These are phyloP conservation scores for Aspergillus vadensis DNA, from an alignment of 2,329 filamentous ascomycete genomes.

Conservation along the genomic window DNA sequence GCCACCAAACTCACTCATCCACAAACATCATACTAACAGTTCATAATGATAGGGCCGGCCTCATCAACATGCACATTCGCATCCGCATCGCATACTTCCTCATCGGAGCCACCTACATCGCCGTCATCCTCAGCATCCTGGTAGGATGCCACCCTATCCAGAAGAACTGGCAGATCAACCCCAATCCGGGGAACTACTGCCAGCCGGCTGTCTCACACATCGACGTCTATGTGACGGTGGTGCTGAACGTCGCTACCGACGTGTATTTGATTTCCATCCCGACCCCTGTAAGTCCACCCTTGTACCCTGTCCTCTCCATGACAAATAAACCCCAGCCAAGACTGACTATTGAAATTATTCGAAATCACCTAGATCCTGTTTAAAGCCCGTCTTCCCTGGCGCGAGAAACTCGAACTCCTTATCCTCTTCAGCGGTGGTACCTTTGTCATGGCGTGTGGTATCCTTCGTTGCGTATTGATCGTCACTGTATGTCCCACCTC, in stretches of 20 bases:
- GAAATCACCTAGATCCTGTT: conserved; percentile 51
- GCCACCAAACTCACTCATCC: neutral
- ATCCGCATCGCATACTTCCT: conserved; percentile 56
- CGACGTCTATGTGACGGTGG: conserved; percentile 55
- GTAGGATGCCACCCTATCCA: conserved; percentile 56
- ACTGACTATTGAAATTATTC: no score
- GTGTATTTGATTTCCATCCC: conserved; percentile 63
- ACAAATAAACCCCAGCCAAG: neutral
- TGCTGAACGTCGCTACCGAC: conserved; percentile 59
- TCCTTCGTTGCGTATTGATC: conserved; percentile 58
- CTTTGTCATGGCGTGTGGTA: conserved; percentile 58
- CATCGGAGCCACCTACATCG: conserved; percentile 53
- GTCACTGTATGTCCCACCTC: conserved; percentile 37
- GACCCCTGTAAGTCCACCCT: conserved; percentile 48
- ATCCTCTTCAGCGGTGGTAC: conserved; percentile 58
- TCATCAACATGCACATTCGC: conserved; percentile 46
- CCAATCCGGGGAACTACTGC: conserved; percentile 57
- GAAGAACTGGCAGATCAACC: conserved; percentile 62
- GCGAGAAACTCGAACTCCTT: conserved; percentile 56
- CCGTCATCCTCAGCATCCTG: conserved; percentile 53
- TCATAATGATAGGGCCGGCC: conserved; percentile 36
- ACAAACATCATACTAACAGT: neutral
- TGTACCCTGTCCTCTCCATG: no score
- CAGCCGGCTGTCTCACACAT: conserved; percentile 55
- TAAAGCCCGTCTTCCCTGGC: conserved; percentile 51